Conservation (phyloP, 164 flowering plant genomes). For the Vitis riparia region DNA sequence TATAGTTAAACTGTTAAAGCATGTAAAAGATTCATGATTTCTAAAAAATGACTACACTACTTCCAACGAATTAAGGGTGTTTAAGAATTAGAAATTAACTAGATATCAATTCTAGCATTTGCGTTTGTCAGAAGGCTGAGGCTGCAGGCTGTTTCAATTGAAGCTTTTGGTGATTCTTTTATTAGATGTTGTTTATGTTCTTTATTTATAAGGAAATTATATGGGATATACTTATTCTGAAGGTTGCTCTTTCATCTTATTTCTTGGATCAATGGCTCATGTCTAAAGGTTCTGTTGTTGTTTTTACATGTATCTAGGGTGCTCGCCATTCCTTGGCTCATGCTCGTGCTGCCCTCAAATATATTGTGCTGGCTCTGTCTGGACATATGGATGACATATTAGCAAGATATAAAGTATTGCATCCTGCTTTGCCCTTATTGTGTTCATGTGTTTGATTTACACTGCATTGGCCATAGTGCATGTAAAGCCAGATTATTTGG, state of each 20-base stretch:
- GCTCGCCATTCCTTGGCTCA: conserved; percentile 45
- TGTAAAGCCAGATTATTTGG: no score
- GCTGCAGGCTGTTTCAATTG: background rate
- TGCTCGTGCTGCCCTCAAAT: conserved; percentile 84
- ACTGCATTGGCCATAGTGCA: no score
- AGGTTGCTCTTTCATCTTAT: background rate
- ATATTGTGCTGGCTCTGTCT: conserved; percentile 72
- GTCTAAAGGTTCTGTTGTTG: background rate
- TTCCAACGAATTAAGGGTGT: background rate
- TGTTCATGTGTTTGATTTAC: background rate
- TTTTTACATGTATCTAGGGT: conserved; percentile 39
- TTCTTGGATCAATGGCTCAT: background rate
- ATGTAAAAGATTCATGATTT: background rate
- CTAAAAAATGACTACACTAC: no score
- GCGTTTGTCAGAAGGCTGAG: background rate
- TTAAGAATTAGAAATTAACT: background rate
- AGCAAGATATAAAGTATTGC: conserved; percentile 67
- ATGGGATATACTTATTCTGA: no score
- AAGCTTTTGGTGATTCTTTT: no score
- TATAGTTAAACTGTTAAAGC: no score
- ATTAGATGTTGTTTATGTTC: no score
- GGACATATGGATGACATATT: conserved; percentile 88
- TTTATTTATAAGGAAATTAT: background rate
- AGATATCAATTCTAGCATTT: background rate
- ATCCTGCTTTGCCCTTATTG: background rate